Conservation (phyloP, 2,329 filamentous ascomycete species). For the Rhinocladiella mackenziei region DNA sequence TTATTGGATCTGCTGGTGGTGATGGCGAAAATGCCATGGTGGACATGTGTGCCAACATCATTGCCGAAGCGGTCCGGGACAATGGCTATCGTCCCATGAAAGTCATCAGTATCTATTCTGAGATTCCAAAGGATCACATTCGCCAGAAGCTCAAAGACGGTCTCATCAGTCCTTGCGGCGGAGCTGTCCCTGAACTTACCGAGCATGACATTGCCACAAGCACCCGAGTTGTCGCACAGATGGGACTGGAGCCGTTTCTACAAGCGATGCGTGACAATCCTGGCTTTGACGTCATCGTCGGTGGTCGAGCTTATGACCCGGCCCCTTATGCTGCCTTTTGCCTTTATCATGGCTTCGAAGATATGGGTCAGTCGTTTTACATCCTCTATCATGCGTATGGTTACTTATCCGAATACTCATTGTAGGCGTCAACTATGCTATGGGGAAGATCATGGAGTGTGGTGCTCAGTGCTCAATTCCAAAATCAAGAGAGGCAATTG, state of each 20-base stretch:
- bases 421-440: too few relatives aligned
- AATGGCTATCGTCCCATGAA: slow-evolving; percentile 28
- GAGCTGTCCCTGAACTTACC: slow-evolving; percentile 41
- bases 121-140: slow-evolving; percentile 37
- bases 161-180: slow-evolving; percentile 35
- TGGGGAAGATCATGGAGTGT: slow-evolving; percentile 57
- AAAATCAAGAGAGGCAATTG: slow-evolving; percentile 43
- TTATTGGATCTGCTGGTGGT: slow-evolving; percentile 43
- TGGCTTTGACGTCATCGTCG: slow-evolving; percentile 48
- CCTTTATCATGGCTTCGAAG: slow-evolving; percentile 34
- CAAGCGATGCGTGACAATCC: slow-evolving; percentile 41
- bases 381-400: too few relatives aligned
- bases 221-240: slow-evolving; percentile 42
- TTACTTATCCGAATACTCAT: too few relatives aligned
- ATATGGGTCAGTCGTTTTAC: slow-evolving; percentile 42
- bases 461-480: slow-evolving; percentile 47
- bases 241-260: slow-evolving; percentile 45
- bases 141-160: slow-evolving; percentile 32
- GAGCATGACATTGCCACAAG: slow-evolving; percentile 39
- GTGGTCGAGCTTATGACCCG: slow-evolving; percentile 44
- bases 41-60: slow-evolving; percentile 37
- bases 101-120: slow-evolving; percentile 38
- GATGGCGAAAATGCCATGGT: slow-evolving; percentile 47
- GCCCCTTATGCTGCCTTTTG: slow-evolving; percentile 41
- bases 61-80: slow-evolving; percentile 35